Percentiles rank a stretch among this genome's conserved stretches.
Evolutionary conservation across 345 rosid genomes (phyloP).

Genomic region (Geranium rotundifolium): DNA sequence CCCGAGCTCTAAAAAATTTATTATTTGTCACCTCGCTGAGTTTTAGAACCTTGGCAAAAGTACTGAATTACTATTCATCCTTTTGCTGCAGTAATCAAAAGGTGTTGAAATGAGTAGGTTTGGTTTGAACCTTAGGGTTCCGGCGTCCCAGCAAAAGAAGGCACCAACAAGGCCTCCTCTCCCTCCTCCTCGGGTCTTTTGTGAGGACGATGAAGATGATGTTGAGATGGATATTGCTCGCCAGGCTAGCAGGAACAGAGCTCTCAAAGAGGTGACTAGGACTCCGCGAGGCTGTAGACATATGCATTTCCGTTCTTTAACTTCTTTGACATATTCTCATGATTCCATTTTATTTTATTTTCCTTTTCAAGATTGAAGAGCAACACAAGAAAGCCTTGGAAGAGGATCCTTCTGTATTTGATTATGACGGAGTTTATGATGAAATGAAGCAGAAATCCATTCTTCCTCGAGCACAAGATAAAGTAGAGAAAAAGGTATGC

Average conservation of each 20-base stretch:
- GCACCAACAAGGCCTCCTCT: conserved; percentile 42
- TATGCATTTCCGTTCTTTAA: background rate
- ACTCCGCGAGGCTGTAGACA: background rate
- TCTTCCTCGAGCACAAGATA: conserved; percentile 45
- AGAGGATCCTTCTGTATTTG: conserved; percentile 73
- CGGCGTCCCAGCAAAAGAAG: conserved; percentile 45
- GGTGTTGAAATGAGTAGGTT: conserved; percentile 55
- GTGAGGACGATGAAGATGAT: conserved; percentile 43
- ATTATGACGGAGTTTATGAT: conserved; percentile 76
- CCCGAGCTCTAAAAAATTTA: no score
- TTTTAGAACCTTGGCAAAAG: no score
- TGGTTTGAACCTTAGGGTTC: conserved; percentile 75
- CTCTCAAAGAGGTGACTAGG: conserved; percentile 48
- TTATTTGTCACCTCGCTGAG: no score
- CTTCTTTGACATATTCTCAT: background rate
- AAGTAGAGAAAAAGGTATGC: conserved; percentile 57
- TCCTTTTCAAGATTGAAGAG: conserved; percentile 55
- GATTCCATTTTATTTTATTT: background rate
- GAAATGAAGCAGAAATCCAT: conserved; percentile 56
- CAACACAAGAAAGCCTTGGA: conserved; percentile 75
- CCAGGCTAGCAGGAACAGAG: conserved; percentile 65
- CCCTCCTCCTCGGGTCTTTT: conserved; percentile 35
- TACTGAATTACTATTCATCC: background rate
- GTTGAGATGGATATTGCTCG: conserved; percentile 72
- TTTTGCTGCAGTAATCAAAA: background rate